Conservation (phyloP, 2,329 filamentous ascomycete genomes). For the Exserohilum turcica region DNA sequence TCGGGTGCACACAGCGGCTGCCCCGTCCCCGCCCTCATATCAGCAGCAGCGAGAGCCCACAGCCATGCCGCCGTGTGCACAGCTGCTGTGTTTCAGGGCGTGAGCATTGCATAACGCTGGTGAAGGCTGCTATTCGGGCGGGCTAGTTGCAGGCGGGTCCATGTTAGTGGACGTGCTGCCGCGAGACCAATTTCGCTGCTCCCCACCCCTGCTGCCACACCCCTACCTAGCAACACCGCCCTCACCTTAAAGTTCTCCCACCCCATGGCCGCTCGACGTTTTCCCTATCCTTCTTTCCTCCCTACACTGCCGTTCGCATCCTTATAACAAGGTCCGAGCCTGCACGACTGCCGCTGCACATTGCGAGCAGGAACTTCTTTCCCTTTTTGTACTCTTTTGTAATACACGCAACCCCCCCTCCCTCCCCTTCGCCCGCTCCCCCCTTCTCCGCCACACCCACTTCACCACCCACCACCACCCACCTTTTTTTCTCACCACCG, state of each 20-base stretch:
- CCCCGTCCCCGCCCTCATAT: not conserved
- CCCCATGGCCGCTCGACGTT: conserved; percentile 34
- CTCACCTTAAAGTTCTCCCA: conserved; percentile 44
- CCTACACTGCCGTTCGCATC: conserved; percentile 37
- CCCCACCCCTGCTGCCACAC: conserved; percentile 32
- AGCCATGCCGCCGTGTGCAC: conserved; percentile 29
- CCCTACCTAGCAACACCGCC: conserved; percentile 44
- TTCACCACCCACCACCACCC: conserved; percentile 10
- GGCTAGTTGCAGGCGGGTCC: conserved; percentile 37
- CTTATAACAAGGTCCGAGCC: conserved; percentile 35
- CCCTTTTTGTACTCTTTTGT: conserved; percentile 41
- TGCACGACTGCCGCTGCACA: conserved; percentile 33
- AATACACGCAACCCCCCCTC: conserved; percentile 36
- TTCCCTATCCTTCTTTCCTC: conserved; percentile 39
- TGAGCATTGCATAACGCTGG: conserved; percentile 39
- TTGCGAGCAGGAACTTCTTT: conserved; percentile 40
- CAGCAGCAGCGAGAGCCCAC: conserved; percentile 10
- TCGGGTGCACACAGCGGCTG: not conserved
- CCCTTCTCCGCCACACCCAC: conserved; percentile 19
- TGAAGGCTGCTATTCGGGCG: conserved; percentile 36
- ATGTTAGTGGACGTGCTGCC: conserved; percentile 39
- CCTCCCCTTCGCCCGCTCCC: conserved; percentile 23
- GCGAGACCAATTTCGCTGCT: conserved; percentile 42
- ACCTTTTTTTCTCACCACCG: conserved; percentile 8
- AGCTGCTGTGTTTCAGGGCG: conserved; percentile 34